Percentiles rank a stretch among this genome's conserved stretches.
Evolutionary conservation across 2,329 filamentous ascomycete species (phyloP).

Genomic region (Colletotrichum cordylinicola): DNA sequence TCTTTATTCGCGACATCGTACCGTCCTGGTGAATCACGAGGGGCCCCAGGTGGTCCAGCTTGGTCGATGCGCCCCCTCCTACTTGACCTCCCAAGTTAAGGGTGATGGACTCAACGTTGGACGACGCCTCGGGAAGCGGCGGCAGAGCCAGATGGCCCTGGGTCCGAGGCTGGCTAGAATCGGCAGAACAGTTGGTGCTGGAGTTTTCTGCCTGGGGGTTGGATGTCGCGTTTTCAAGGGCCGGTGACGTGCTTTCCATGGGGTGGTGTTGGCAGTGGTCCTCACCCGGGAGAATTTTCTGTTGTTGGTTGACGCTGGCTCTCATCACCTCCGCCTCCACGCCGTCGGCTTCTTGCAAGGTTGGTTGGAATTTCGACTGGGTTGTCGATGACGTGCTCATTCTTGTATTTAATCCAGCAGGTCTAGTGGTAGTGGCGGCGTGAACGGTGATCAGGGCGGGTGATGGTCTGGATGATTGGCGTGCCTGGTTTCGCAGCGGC

Average conservation of each 20-base stretch:
- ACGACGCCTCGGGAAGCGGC: conserved; percentile 10
- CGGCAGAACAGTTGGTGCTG: background rate
- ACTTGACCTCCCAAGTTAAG: conserved; percentile 36
- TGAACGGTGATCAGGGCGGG: background rate
- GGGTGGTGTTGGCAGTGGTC: conserved; percentile 17
- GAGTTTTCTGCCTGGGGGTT: background rate
- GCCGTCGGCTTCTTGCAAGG: background rate
- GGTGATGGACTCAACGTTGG: conserved; percentile 19
- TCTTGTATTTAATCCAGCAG: background rate
- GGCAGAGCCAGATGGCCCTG: conserved; percentile 13
- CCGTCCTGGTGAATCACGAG: conserved; percentile 78
- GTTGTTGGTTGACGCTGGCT: background rate
- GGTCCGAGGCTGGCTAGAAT: conserved; percentile 17
- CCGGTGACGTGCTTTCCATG: conserved; percentile 22
- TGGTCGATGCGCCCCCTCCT: conserved; percentile 43
- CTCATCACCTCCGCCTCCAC: background rate
- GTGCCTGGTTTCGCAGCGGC: background rate
- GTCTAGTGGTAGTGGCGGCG: background rate
- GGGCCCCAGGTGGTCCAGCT: conserved; percentile 73
- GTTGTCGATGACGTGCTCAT: conserved; percentile 15
- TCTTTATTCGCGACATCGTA: conserved; percentile 71
- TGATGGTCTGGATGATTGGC: conserved; percentile 9
- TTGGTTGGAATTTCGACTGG: background rate
- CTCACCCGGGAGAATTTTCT: background rate
- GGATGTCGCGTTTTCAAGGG: conserved; percentile 19